Conservation (phyloP, 2,329 filamentous ascomycete genomes). For the Sodiomyces alkalinus region DNA sequence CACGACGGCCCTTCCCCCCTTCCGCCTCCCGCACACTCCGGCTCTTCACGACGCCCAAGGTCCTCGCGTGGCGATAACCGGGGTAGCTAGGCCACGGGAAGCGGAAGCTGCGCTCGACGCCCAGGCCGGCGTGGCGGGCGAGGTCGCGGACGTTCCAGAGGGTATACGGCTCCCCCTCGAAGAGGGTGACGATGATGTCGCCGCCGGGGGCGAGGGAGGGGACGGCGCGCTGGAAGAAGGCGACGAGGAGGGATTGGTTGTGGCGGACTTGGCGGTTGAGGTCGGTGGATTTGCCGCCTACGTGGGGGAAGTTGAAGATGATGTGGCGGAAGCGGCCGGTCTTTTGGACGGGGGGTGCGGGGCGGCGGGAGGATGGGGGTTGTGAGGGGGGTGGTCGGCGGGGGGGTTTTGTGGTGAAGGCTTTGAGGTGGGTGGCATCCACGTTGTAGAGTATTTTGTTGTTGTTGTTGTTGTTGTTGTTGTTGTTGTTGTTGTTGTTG, state of each 20-base stretch:
- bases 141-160: slow-evolving; percentile 90
- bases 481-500: no score
- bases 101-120: slow-evolving; percentile 53
- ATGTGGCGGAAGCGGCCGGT: slow-evolving; percentile 52
- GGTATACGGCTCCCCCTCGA: slow-evolving; percentile 88
- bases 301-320: slow-evolving; percentile 94
- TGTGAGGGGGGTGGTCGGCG: no score
- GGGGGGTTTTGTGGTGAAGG: slow-evolving; percentile 18
- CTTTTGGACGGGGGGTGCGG: slow-evolving; percentile 14
- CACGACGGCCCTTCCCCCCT: no score
- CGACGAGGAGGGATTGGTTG: slow-evolving; percentile 68
- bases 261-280: slow-evolving; percentile 87
- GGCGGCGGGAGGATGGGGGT: slow-evolving; percentile 4
- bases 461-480: slow-evolving; percentile 9
- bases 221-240: slow-evolving; percentile 45
- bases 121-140: slow-evolving; percentile 59
- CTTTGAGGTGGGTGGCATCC: slow-evolving; percentile 50
- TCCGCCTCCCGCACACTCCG: slow-evolving; percentile 31
- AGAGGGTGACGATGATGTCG: slow-evolving; percentile 65
- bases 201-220: slow-evolving; percentile 38
- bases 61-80: slow-evolving; percentile 59
- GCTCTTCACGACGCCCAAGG: slow-evolving; percentile 38
- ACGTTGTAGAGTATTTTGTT: slow-evolving; percentile 41
- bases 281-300: slow-evolving; percentile 81
- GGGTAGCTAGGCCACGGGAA: slow-evolving; percentile 56